Conservation (phyloP, 1,284 basidiomycete genomes). For the Rhodotorula sp. region DNA sequence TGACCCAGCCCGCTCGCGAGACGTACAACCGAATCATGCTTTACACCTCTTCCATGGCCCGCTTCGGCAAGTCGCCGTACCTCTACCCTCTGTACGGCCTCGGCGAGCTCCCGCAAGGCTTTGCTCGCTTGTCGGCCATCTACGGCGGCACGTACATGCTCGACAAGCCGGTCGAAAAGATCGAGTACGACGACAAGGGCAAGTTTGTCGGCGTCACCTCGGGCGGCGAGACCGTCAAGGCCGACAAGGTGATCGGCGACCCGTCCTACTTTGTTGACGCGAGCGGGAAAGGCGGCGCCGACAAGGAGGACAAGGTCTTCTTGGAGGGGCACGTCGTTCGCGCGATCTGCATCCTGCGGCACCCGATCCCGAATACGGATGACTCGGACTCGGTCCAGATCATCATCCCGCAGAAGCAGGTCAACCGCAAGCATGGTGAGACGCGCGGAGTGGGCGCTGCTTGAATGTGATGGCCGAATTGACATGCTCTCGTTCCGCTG, state of each 20-base stretch:
- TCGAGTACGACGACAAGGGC: slow-evolving; percentile 79
- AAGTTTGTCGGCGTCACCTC: slow-evolving; percentile 91
- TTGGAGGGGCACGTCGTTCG: slow-evolving; percentile 94
- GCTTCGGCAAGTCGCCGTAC: slow-evolving; percentile 99
- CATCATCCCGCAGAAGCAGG: slow-evolving; percentile 99
- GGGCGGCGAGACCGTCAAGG: slow-evolving; percentile 89
- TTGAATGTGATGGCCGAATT: neutral
- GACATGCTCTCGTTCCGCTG: neutral
- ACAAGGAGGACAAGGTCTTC: slow-evolving; percentile 65
- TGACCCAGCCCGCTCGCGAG: slow-evolving; percentile 82
- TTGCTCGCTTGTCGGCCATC: slow-evolving; percentile 95
- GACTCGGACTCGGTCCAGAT: slow-evolving; percentile 93
- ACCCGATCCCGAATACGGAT: slow-evolving; percentile 96
- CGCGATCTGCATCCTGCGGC: slow-evolving; percentile 97
- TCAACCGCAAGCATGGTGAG: slow-evolving; percentile 85
- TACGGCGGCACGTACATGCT: slow-evolving; percentile 99
- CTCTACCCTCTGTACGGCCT: slow-evolving; percentile 99
- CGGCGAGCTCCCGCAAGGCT: slow-evolving; percentile 97
- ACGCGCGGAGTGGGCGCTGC: slow-evolving; percentile 20
- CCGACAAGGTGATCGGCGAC: slow-evolving; percentile 96
- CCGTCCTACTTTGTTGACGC: slow-evolving; percentile 84
- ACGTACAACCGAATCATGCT: slow-evolving; percentile 94
- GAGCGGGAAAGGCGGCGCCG: slow-evolving; percentile 54
- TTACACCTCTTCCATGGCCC: slow-evolving; percentile 97
- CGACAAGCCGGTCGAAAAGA: slow-evolving; percentile 89